Conservation (phyloP, 2,329 filamentous ascomycete genomes). For the Fusarium annulatum region DNA sequence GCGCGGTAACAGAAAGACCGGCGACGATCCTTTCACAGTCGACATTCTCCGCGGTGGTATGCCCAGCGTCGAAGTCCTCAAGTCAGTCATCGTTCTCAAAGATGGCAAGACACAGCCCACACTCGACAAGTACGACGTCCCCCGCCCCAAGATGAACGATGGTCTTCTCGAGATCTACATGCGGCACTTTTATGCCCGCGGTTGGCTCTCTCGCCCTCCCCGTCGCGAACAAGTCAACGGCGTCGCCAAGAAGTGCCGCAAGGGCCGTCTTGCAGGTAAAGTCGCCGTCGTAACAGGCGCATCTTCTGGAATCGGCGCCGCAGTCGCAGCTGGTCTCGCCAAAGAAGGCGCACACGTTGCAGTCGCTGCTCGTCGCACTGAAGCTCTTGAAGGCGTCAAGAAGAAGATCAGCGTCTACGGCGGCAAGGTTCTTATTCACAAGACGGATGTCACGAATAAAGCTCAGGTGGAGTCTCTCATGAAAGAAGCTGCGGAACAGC, state of each 20-base stretch:
- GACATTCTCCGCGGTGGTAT: conserved; percentile 85
- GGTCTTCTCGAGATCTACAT: conserved; percentile 81
- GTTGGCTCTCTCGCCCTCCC: conserved; percentile 77
- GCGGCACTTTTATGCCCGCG: conserved; percentile 82
- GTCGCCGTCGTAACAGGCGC: conserved; percentile 84
- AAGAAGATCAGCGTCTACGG: conserved; percentile 65
- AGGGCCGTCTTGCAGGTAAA: conserved; percentile 72
- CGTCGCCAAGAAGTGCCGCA: conserved; percentile 42
- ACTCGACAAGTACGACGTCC: conserved; percentile 62
- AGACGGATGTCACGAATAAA: conserved; percentile 78
- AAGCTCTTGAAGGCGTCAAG: conserved; percentile 76
- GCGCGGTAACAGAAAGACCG: conserved; percentile 70
- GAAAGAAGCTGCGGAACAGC: conserved; percentile 65
- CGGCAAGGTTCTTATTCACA: conserved; percentile 73
- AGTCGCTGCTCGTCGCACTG: conserved; percentile 75
- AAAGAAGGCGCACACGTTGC: conserved; percentile 78
- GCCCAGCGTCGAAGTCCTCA: conserved; percentile 78
- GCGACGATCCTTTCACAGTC: conserved; percentile 78
- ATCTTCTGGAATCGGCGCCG: conserved; percentile 82
- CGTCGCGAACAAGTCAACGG: conserved; percentile 54
- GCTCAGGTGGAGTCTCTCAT: conserved; percentile 75
- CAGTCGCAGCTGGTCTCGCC: conserved; percentile 75
- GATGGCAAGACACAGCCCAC: conserved; percentile 74
- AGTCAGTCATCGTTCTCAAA: conserved; percentile 78
- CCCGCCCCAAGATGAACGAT: conserved; percentile 75